Percentiles rank a stretch among this genome's conserved stretches.
phyloP scores from a whole-genome alignment of 805 yeast species.

The Millerozyma acaciae region DNA sequence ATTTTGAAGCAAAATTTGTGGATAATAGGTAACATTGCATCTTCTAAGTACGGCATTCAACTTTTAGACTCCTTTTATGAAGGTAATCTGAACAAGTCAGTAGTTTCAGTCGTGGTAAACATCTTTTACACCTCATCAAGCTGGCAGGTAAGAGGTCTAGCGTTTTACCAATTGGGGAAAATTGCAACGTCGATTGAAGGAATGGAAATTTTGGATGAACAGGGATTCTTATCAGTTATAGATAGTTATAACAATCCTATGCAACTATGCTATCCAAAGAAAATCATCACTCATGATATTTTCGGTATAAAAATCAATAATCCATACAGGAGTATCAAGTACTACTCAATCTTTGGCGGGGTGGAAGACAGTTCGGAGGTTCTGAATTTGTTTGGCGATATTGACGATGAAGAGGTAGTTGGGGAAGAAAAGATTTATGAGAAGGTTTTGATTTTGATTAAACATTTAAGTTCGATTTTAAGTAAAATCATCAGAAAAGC shows the following conservation, averaged over 20 bases:
- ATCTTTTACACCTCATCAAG: slow-evolving; percentile 28
- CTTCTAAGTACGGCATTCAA: slow-evolving; percentile 64
- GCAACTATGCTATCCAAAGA: slow-evolving; percentile 20
- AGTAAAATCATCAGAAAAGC: slow-evolving; percentile 49
- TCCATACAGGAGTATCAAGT: slow-evolving; percentile 23
- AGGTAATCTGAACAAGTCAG: slow-evolving; percentile 15
- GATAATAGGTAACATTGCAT: slow-evolving; percentile 83
- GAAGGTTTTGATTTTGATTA: slow-evolving; percentile 35
- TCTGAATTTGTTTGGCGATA: slow-evolving; percentile 8
- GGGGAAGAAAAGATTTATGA: slow-evolving; percentile 16
- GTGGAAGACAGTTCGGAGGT: slow-evolving; percentile 5
- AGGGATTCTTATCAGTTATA: slow-evolving; percentile 53
- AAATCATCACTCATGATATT: slow-evolving; percentile 6
- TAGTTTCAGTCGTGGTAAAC: slow-evolving; percentile 46
- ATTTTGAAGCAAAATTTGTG: slow-evolving; percentile 70
- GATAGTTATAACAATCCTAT: slow-evolving; percentile 16
- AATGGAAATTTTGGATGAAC: slow-evolving; percentile 76
- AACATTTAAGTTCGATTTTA: slow-evolving; percentile 46
- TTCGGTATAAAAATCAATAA: slow-evolving; percentile 18
- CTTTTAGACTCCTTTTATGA: slow-evolving; percentile 31
- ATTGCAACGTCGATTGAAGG: slow-evolving; percentile 74
- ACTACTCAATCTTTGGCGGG: slow-evolving; percentile 22
- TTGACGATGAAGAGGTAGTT: slow-evolving; percentile 8
- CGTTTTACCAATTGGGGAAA: slow-evolving; percentile 74
- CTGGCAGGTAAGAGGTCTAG: slow-evolving; percentile 68